phyloP scores from a whole-genome alignment of 805 yeast genomes.

The Barnettozyma californica region DNA sequence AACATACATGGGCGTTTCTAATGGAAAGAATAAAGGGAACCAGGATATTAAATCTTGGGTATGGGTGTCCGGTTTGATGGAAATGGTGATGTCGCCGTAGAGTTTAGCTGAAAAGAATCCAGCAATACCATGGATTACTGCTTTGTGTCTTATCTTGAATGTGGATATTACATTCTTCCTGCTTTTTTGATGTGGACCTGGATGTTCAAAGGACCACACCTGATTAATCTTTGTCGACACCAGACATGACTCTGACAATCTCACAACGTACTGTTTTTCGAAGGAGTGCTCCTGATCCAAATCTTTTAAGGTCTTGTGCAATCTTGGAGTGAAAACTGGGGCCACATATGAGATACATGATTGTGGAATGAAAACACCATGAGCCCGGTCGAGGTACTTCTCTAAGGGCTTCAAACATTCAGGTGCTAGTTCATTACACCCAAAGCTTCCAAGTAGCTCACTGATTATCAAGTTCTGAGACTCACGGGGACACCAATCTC shows the following conservation, averaged over 20 bases:
- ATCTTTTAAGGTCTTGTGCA: constrained; percentile 34
- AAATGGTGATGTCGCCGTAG: constrained; percentile 51
- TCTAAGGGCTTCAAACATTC: constrained; percentile 58
- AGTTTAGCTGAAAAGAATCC: constrained; percentile 73
- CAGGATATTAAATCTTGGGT: constrained; percentile 52
- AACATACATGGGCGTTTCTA: constrained; percentile 46
- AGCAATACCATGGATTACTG: constrained; percentile 64
- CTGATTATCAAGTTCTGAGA: constrained; percentile 61
- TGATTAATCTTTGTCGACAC: constrained; percentile 43
- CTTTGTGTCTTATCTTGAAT: constrained; percentile 42
- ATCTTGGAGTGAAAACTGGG: constrained; percentile 59
- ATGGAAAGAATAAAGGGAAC: constrained; percentile 65
- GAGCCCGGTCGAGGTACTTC: constrained; percentile 30
- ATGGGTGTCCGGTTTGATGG: constrained; percentile 42
- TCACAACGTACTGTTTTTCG: constrained; percentile 44
- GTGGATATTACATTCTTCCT: constrained; percentile 26
- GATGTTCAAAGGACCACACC: constrained; percentile 62
- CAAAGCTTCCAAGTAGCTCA: constrained; percentile 86
- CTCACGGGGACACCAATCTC: constrained; percentile 39
- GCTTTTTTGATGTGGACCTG: constrained; percentile 53
- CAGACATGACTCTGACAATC: constrained; percentile 35
- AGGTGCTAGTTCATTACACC: constrained; percentile 87
- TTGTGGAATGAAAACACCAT: constrained; percentile 59
- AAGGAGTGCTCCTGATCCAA: constrained; percentile 30
- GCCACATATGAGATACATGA: constrained; percentile 54